Percentiles rank a stretch among this genome's conserved stretches.
These are phyloP conservation scores for Didymella keratinophila DNA, from an alignment of 2,329 filamentous ascomycete genomes.

Conservation along the genomic window DNA sequence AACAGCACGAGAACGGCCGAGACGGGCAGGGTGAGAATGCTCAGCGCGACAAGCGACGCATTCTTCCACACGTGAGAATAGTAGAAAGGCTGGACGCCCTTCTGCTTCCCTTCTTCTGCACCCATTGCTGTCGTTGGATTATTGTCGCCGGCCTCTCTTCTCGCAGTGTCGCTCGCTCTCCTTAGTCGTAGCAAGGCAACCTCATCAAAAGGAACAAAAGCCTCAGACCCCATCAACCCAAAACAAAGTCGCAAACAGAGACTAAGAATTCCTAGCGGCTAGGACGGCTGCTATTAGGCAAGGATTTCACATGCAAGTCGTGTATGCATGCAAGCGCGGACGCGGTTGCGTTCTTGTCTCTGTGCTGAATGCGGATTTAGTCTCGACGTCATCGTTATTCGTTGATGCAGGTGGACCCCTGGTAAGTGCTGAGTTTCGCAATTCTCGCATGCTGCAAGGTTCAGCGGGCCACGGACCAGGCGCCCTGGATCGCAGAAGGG, in stretches of 20 bases:
- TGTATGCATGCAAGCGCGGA: slow-evolving; percentile 28
- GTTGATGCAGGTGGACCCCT: slow-evolving; percentile 23
- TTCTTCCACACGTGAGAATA: slow-evolving; percentile 59
- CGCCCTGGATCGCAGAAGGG: slow-evolving; percentile 2
- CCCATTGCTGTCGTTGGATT: slow-evolving; percentile 20
- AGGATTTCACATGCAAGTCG: slow-evolving; percentile 12
- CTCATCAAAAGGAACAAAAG: slow-evolving; percentile 20
- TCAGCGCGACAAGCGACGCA: slow-evolving; percentile 55
- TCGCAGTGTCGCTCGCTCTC: slow-evolving; percentile 10
- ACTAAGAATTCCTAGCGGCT: slow-evolving; percentile 19
- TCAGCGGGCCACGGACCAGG: slow-evolving; percentile 6
- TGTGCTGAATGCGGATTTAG: slow-evolving; percentile 25
- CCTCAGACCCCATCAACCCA: slow-evolving; percentile 9
- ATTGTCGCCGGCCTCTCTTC: slow-evolving; percentile 7
- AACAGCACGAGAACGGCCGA: slow-evolving; percentile 42
- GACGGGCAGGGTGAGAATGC: slow-evolving; percentile 59
- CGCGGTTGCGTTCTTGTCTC: slow-evolving; percentile 18
- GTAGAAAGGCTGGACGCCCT: slow-evolving; percentile 32
- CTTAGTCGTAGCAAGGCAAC: slow-evolving; percentile 17
- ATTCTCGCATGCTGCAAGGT: slow-evolving; percentile 13
- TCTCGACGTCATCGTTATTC: slow-evolving; percentile 45
- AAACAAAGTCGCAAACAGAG: slow-evolving; percentile 7
- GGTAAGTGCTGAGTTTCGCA: slow-evolving; percentile 18
- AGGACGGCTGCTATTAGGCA: slow-evolving; percentile 23
- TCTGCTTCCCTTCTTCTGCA: slow-evolving; percentile 14